These are phyloP conservation scores for Neodidymelliopsis sp. DNA, from an alignment of 2,329 filamentous ascomycete species.

Conservation along the genomic window DNA sequence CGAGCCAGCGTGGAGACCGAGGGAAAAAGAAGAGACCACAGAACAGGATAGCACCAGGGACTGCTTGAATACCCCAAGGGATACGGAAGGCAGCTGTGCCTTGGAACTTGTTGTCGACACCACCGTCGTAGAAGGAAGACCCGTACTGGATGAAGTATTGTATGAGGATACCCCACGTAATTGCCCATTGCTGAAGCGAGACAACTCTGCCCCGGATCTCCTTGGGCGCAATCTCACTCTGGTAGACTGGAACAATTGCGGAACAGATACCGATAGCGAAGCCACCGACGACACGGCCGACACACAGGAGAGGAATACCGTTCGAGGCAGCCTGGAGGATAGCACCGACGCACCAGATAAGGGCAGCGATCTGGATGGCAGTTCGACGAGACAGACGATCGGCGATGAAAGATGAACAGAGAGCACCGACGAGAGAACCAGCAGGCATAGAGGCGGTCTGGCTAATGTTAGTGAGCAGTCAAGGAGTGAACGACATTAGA, in stretches of 20 bases:
- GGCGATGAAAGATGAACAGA: slow-evolving; percentile 56
- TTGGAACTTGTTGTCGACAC: slow-evolving; percentile 53
- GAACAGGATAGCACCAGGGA: slow-evolving; percentile 51
- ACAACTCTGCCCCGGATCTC: slow-evolving; percentile 64
- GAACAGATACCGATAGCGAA: slow-evolving; percentile 87
- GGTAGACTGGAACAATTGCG: slow-evolving; percentile 91
- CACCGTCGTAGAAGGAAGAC: slow-evolving; percentile 61
- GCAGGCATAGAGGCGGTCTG: slow-evolving; percentile 58
- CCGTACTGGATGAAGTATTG: slow-evolving; percentile 74
- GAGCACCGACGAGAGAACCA: slow-evolving; percentile 58
- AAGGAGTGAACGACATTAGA: slow-evolving; percentile 26
- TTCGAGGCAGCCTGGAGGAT: slow-evolving; percentile 50
- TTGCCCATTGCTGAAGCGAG: slow-evolving; percentile 73
- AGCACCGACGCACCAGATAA: slow-evolving; percentile 58
- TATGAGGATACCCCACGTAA: slow-evolving; percentile 74
- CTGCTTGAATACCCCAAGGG: slow-evolving; percentile 54
- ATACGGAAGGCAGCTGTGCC: slow-evolving; percentile 50
- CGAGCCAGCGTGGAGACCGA: slow-evolving; percentile 72
- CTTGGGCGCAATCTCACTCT: slow-evolving; percentile 76
- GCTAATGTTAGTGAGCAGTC: neutral
- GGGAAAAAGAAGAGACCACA: slow-evolving; percentile 53
- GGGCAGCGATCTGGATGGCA: slow-evolving; percentile 54
- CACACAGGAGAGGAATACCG: slow-evolving; percentile 53
- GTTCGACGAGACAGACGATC: slow-evolving; percentile 55
- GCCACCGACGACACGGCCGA: slow-evolving; percentile 77